Conservation (phyloP, 225 moss, liverwort and hornwort genomes). For the Physcomitrellopsis africana region DNA sequence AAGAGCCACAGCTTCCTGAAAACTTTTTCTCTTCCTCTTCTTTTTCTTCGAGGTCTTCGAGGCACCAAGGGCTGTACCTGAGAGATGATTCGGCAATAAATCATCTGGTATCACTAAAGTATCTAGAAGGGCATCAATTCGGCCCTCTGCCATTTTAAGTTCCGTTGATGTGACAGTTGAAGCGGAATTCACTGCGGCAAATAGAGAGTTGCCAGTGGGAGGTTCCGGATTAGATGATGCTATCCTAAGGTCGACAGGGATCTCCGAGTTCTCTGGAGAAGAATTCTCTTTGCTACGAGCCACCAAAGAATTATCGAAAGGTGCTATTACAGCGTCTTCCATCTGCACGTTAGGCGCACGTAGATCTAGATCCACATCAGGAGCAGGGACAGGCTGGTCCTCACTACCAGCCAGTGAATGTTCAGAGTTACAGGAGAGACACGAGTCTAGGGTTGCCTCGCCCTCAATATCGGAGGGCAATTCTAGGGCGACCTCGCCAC, state of each 20-base stretch:
- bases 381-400: not conserved
- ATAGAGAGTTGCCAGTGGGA: not conserved
- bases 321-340: not conserved
- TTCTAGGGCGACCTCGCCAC: conserved; percentile 1
- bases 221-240: not conserved
- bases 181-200: not conserved
- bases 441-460: not conserved
- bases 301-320: not conserved
- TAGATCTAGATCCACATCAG: not conserved
- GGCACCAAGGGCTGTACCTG: not conserved
- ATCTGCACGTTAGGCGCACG: not conserved
- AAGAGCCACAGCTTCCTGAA: not conserved
- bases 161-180: conserved; percentile 21
- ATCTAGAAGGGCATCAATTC: conserved; percentile 37
- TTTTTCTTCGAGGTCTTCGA: conserved; percentile 14
- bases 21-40: conserved; percentile 17
- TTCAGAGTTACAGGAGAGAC: not conserved
- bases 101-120: conserved; percentile 38
- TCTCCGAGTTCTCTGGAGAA: not conserved
- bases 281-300: not conserved
- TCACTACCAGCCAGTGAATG: not conserved
- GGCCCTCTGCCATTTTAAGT: conserved; percentile 27
- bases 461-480: not conserved
- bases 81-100: conserved; percentile 31
- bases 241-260: not conserved